A percentile compares a stretch with the other conserved stretches of the same genome.
phyloP scores from a whole-genome alignment of 208 protist genomes.

The Crithidia mellificae region DNA sequence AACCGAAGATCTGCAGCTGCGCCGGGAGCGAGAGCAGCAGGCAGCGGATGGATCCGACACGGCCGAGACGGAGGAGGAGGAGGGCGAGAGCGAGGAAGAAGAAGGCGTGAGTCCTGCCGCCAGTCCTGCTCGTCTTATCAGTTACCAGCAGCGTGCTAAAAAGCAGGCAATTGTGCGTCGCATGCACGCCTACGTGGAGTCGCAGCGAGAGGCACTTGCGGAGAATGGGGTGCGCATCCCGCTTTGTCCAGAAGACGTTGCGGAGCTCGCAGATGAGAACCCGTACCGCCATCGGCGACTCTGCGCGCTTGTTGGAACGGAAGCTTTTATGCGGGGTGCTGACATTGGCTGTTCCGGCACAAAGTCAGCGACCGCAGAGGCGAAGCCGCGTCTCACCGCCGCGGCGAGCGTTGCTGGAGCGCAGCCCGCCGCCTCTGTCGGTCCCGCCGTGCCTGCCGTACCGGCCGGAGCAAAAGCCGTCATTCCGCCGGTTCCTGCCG shows the following conservation, averaged over 20 bases:
- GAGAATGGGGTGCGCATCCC: conserved; percentile 25
- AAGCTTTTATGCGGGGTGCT: conserved; percentile 50
- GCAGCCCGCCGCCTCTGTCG: neutral
- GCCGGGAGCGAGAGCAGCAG: conserved; percentile 14
- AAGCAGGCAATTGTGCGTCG: conserved; percentile 19
- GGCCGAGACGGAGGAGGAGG: neutral
- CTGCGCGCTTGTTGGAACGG: conserved; percentile 55
- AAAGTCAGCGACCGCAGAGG: neutral
- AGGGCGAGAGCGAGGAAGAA: neutral
- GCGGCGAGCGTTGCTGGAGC: neutral
- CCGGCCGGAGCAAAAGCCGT: neutral
- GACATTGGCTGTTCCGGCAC: conserved; percentile 42
- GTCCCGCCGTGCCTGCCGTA: conserved; percentile 1
- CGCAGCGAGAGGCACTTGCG: conserved; percentile 9
- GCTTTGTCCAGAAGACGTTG: conserved; percentile 27
- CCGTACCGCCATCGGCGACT: conserved; percentile 44
- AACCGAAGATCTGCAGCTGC: conserved; percentile 36
- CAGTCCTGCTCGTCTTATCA: neutral
- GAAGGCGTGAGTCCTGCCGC: neutral
- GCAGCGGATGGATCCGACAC: conserved; percentile 10
- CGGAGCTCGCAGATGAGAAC: conserved; percentile 27
- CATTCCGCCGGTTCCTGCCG: neutral
- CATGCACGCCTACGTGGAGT: conserved; percentile 30
- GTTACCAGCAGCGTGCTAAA: conserved; percentile 4
- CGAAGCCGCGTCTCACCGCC: neutral